Evolutionary conservation across 768 basidiomycete species (phyloP).

Genomic region (Trametes maxima): DNA sequence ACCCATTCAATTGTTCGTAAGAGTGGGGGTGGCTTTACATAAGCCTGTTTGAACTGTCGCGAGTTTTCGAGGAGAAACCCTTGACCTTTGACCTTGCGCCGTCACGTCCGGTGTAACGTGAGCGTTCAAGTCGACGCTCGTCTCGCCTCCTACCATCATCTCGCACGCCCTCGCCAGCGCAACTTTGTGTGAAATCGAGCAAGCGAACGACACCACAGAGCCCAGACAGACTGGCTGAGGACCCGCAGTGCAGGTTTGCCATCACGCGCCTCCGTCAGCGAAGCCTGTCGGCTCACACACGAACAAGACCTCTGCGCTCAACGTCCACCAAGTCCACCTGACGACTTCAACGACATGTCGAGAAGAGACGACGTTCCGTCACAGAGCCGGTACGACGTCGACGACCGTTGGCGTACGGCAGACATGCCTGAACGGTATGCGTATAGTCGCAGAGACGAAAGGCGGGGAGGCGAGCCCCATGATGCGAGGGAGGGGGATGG

Average conservation of each 20-base stretch:
- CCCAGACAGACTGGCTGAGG: constrained; percentile 11
- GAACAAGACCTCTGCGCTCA: constrained; percentile 35
- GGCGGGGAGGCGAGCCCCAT: constrained; percentile 15
- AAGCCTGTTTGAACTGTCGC: constrained; percentile 13
- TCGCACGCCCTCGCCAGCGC: constrained; percentile 7
- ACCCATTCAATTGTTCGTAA: neutral
- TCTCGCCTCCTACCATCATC: constrained; percentile 27
- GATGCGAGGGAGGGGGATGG: constrained; percentile 18
- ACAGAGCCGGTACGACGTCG: constrained; percentile 49
- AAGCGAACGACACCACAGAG: constrained; percentile 19
- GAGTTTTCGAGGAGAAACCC: constrained; percentile 22
- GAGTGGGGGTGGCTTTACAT: neutral
- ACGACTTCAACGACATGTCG: constrained; percentile 41
- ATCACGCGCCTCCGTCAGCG: constrained; percentile 19
- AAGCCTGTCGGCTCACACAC: constrained; percentile 15
- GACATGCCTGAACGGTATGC: constrained; percentile 35
- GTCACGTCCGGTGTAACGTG: constrained; percentile 32
- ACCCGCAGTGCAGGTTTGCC: constrained; percentile 21
- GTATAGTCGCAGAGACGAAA: constrained; percentile 20
- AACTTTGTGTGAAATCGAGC: constrained; percentile 5
- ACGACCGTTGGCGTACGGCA: constrained; percentile 51
- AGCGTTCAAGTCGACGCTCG: constrained; percentile 26
- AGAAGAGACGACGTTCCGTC: constrained; percentile 56
- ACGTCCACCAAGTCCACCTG: constrained; percentile 44
- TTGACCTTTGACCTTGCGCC: constrained; percentile 31